Percentiles rank a stretch among this genome's conserved stretches.
Conservation (phyloP, 2,329 filamentous ascomycete genomes). For the Endothia cerciana region DNA sequence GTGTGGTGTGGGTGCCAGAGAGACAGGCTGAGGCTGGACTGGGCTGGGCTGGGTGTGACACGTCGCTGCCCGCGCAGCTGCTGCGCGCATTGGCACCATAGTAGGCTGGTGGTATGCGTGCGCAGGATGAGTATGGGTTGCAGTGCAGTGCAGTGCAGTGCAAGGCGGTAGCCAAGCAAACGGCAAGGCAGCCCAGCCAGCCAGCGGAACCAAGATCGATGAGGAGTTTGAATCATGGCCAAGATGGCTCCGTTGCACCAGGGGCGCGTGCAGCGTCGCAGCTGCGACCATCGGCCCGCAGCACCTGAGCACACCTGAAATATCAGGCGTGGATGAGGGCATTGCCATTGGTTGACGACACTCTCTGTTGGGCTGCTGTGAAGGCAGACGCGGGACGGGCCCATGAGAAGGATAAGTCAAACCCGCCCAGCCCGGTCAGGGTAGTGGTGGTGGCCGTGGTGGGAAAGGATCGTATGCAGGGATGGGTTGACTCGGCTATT, state of each 20-base stretch:
- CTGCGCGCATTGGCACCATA: neutral
- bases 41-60: neutral
- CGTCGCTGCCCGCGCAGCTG: neutral
- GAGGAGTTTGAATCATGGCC: constrained; percentile 59
- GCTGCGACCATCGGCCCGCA: constrained; percentile 3
- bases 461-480: constrained; percentile 10
- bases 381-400: neutral
- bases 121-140: constrained; percentile 4
- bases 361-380: neutral
- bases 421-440: neutral
- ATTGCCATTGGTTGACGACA: constrained; percentile 20
- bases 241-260: constrained; percentile 31
- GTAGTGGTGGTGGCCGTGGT: neutral
- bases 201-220: constrained; percentile 39
- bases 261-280: constrained; percentile 10
- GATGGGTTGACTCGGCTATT: constrained; percentile 21
- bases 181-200: neutral
- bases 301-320: constrained; percentile 21
- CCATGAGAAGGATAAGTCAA: neutral
- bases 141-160: constrained; percentile 2
- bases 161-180: constrained; percentile 3
- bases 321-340: constrained; percentile 13
- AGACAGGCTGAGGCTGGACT: neutral
- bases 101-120: neutral
- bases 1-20: neutral